Conservation (phyloP, 345 rosid genomes). For the Moricandia moricandioides region DNA sequence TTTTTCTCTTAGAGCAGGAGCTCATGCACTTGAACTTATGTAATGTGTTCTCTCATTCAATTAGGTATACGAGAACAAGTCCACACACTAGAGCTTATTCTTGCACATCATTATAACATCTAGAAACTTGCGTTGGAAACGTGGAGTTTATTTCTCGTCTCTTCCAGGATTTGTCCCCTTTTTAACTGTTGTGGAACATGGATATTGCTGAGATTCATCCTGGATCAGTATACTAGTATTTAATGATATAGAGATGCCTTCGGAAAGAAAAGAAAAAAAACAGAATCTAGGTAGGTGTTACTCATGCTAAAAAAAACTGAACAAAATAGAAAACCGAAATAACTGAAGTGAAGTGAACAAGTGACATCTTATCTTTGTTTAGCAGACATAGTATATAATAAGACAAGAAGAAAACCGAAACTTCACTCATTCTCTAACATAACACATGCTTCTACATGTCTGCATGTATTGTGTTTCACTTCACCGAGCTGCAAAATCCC, state of each 20-base stretch:
- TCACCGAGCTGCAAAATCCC: slow-evolving; percentile 30
- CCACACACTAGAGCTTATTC: background rate
- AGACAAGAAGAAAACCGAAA: slow-evolving; percentile 8
- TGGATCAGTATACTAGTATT: background rate
- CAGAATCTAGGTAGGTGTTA: background rate
- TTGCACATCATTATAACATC: background rate
- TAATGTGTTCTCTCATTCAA: background rate
- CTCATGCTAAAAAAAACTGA: background rate
- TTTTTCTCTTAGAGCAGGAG: background rate
- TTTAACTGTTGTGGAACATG: no score
- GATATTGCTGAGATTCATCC: no score
- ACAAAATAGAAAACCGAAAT: background rate
- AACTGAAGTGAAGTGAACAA: background rate
- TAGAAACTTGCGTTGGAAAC: background rate
- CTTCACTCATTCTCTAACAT: background rate
- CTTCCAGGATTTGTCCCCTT: no score
- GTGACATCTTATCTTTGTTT: background rate
- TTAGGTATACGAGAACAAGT: background rate
- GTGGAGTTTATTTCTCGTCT: no score
- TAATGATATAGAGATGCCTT: background rate
- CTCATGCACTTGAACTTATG: background rate
- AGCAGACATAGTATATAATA: no score
- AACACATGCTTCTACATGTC: background rate
- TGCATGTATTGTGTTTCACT: slow-evolving; percentile 9
- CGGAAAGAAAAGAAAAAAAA: background rate